Conservation (phyloP, 23 red algal genomes). For the Agarophyton chilense region DNA sequence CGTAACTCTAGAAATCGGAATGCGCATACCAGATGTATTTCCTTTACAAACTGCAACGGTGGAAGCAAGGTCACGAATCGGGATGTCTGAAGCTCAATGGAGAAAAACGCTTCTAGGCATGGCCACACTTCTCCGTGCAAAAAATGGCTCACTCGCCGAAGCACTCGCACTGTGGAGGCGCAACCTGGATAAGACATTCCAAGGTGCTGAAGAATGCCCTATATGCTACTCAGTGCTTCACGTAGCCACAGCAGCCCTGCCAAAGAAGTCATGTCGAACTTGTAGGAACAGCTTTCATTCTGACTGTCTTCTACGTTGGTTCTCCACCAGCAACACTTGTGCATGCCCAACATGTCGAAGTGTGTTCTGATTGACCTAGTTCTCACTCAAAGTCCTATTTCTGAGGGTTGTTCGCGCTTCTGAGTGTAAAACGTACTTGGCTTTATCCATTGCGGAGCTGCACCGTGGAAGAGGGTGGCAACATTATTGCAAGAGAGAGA, state of each 20-base stretch:
- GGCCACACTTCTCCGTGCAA: slow-evolving; percentile 61
- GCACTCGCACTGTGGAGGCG: slow-evolving; percentile 83
- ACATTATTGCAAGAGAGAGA: too few species aligned
- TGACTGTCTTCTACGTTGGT: slow-evolving; percentile 76
- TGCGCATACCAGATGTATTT: slow-evolving; percentile 85
- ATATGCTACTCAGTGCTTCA: slow-evolving; percentile 94
- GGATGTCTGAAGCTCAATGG: slow-evolving; percentile 76
- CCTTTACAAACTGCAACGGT: slow-evolving; percentile 77
- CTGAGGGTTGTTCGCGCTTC: too few species aligned
- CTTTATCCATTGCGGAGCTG: too few species aligned
- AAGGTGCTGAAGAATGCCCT: slow-evolving; percentile 88
- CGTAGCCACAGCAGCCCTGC: slow-evolving; percentile 57
- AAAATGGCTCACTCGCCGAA: slow-evolving; percentile 79
- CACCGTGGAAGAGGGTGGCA: too few species aligned
- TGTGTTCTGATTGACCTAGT: slow-evolving; percentile 31
- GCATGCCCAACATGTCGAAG: slow-evolving; percentile 75
- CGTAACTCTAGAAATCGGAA: slow-evolving; percentile 75
- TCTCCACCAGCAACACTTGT: slow-evolving; percentile 68
- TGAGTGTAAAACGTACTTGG: too few species aligned
- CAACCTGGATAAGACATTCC: slow-evolving; percentile 81
- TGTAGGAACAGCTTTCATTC: slow-evolving; percentile 86
- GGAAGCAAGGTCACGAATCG: slow-evolving; percentile 61
- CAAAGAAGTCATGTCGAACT: slow-evolving; percentile 73
- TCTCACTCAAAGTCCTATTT: too few species aligned
- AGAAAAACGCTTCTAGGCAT: slow-evolving; percentile 82